phyloP scores from a whole-genome alignment of 768 basidiomycete species.

The Rossbeevera mucosa region DNA sequence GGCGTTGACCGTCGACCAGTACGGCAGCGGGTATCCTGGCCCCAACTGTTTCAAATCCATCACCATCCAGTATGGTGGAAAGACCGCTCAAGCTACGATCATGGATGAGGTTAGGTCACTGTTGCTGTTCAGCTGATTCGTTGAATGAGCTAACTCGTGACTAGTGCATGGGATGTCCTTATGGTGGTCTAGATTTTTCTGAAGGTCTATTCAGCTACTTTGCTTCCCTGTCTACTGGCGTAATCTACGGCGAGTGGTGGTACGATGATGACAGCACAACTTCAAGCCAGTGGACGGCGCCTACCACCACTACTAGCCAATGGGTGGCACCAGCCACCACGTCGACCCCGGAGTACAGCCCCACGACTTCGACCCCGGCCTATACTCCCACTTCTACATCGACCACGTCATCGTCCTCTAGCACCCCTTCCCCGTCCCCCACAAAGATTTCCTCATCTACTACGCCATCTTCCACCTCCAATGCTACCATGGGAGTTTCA shows the following conservation, averaged over 20 bases:
- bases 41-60: constrained; percentile 60
- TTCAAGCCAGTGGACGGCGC: constrained; percentile 12
- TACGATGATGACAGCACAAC: constrained; percentile 38
- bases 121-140: neutral
- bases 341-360: constrained; percentile 18
- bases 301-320: constrained; percentile 3
- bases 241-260: constrained; percentile 60
- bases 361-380: constrained; percentile 12
- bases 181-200: constrained; percentile 64
- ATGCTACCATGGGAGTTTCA: constrained; percentile 24
- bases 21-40: constrained; percentile 57
- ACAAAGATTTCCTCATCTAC: constrained; percentile 16
- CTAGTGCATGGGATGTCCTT: constrained; percentile 65
- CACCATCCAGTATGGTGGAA: constrained; percentile 58
- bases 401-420: constrained; percentile 22
- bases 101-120: constrained; percentile 51
- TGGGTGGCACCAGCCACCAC: constrained; percentile 22
- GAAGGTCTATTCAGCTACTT: constrained; percentile 64
- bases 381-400: constrained; percentile 18
- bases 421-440: constrained; percentile 9
- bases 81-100: constrained; percentile 52
- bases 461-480: constrained; percentile 19
- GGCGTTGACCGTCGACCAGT: constrained; percentile 51
- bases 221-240: constrained; percentile 42
- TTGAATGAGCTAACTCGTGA: constrained; percentile 1